A percentile compares a stretch with the other conserved stretches of the same genome.
Evolutionary conservation across 2,329 filamentous ascomycete genomes (phyloP).

Genomic region (Orbilia brochopaga): DNA sequence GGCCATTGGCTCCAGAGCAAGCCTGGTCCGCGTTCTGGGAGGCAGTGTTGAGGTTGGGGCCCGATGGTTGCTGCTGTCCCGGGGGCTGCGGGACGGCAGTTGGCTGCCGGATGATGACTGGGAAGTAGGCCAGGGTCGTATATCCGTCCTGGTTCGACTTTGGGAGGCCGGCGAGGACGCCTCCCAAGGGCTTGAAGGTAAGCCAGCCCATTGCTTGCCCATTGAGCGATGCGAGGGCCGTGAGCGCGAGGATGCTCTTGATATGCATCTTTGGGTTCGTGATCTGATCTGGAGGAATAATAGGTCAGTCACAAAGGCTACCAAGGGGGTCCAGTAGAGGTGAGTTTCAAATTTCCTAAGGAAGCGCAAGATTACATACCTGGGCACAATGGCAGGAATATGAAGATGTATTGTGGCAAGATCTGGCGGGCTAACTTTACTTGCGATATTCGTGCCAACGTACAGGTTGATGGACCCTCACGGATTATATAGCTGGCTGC

Average conservation of each 20-base stretch:
- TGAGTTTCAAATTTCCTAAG: not conserved
- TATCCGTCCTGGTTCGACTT: constrained; percentile 29
- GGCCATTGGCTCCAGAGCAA: constrained; percentile 9
- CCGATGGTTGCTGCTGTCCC: not conserved
- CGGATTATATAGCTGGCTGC: not conserved
- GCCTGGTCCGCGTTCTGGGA: constrained; percentile 15
- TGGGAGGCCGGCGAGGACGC: constrained; percentile 16
- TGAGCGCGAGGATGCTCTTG: constrained; percentile 21
- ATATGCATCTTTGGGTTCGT: constrained; percentile 19
- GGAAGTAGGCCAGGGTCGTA: constrained; percentile 34
- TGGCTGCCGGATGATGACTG: constrained; percentile 30
- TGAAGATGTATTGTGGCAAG: too few relatives aligned
- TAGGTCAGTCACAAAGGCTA: not conserved
- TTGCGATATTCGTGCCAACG: not conserved
- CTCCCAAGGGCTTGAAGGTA: constrained; percentile 22
- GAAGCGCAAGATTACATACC: not conserved
- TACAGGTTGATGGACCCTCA: not conserved
- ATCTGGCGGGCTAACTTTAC: not conserved
- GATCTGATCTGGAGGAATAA: too few relatives aligned
- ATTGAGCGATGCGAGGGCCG: constrained; percentile 16
- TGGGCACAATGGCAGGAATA: not conserved
- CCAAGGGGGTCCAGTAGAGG: not conserved
- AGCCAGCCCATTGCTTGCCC: constrained; percentile 25
- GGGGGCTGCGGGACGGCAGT: constrained; percentile 10
- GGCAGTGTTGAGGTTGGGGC: constrained; percentile 24